These are phyloP conservation scores for Ricinus communis DNA, from an alignment of 345 rosid species.

Conservation along the genomic window DNA sequence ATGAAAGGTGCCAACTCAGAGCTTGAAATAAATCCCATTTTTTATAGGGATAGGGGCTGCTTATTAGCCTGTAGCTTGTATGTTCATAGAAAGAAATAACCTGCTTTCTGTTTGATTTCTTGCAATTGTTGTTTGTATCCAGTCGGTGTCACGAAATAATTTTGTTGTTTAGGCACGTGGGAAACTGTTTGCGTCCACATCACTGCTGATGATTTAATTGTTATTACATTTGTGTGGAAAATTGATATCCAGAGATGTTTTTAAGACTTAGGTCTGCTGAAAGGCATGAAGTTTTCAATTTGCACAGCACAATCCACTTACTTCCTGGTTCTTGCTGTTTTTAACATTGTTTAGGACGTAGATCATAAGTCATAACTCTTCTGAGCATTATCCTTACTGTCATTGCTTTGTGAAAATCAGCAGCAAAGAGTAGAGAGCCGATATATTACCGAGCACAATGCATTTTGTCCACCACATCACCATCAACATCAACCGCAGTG, in stretches of 20 bases:
- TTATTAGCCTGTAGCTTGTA: not conserved
- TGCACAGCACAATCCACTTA: not conserved
- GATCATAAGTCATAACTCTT: not conserved
- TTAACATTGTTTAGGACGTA: slow-evolving; percentile 4
- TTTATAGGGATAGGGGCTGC: not conserved
- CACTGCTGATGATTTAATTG: not conserved
- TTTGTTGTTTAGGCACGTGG: not conserved
- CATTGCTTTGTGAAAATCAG: slow-evolving; percentile 29
- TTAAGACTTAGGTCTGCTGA: not conserved
- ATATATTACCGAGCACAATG: slow-evolving; percentile 59
- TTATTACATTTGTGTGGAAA: slow-evolving; percentile 1
- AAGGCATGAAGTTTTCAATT: not conserved
- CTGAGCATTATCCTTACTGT: slow-evolving; percentile 6
- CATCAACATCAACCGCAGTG: slow-evolving; percentile 41
- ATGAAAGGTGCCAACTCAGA: not conserved
- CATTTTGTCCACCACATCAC: slow-evolving; percentile 59
- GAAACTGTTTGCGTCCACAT: not conserved
- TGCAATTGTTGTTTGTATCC: not conserved
- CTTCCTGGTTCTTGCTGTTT: slow-evolving; percentile 5
- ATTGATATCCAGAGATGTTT: not conserved
- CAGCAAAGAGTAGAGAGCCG: slow-evolving; percentile 63
- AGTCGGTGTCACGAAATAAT: not conserved
- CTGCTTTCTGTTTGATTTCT: not conserved
- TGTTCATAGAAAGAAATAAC: not conserved
- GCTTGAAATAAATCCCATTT: not conserved